These are phyloP conservation scores for Ogataea trehaloabstinens DNA, from an alignment of 805 yeast genomes.

Conservation along the genomic window DNA sequence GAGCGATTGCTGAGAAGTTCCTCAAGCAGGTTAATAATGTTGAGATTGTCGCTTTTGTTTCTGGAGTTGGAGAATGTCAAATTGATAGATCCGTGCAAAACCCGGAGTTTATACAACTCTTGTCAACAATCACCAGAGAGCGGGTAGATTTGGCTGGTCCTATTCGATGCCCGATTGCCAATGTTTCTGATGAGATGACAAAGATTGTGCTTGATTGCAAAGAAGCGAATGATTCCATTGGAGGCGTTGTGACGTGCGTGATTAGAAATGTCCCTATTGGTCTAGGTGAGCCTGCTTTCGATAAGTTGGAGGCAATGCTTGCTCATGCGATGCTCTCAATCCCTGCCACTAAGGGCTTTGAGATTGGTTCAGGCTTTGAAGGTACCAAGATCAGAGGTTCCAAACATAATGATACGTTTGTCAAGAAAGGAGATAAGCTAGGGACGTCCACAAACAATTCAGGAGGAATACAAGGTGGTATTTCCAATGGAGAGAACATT, in stretches of 20 bases:
- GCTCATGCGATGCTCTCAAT: constrained; percentile 98
- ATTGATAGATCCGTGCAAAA: constrained; percentile 72
- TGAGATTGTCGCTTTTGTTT: constrained; percentile 94
- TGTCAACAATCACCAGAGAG: constrained; percentile 81
- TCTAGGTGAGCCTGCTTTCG: constrained; percentile 97
- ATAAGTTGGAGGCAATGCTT: constrained; percentile 88
- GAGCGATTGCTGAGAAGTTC: constrained; percentile 95
- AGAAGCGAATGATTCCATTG: constrained; percentile 88
- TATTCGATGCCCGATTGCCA: constrained; percentile 86
- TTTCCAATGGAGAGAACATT: constrained; percentile 92
- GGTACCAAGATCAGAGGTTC: constrained; percentile 93
- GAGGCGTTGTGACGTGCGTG: constrained; percentile 98
- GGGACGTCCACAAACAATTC: constrained; percentile 89
- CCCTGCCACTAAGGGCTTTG: constrained; percentile 98
- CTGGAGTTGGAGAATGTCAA: constrained; percentile 81
- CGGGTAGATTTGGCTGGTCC: constrained; percentile 86
- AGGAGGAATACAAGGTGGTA: constrained; percentile 99
- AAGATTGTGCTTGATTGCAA: constrained; percentile 83
- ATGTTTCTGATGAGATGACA: constrained; percentile 73
- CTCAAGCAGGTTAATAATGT: constrained; percentile 72
- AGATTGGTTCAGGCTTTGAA: constrained; percentile 92
- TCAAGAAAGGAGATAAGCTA: constrained; percentile 56
- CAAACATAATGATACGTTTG: constrained; percentile 87
- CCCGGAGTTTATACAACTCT: constrained; percentile 60
- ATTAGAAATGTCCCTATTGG: constrained; percentile 91